Conservation (phyloP, 495 filamentous ascomycete species). For the Aspergillus sparsus region DNA sequence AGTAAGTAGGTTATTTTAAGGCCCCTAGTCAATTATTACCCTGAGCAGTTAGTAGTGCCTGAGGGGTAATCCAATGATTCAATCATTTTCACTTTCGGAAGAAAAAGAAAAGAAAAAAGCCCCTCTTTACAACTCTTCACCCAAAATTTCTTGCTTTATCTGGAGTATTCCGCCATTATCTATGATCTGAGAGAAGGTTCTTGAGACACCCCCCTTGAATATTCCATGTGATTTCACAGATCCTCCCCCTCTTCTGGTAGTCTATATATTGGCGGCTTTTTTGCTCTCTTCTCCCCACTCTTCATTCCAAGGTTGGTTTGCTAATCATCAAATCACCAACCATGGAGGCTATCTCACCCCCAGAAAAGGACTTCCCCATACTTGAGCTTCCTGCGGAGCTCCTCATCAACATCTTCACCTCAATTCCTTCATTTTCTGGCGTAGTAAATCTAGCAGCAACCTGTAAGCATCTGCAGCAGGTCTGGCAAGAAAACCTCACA, state of each 20-base stretch:
- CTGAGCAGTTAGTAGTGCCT: neutral
- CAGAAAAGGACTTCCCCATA: neutral
- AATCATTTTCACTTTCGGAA: too few relatives aligned
- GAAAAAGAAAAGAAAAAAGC: too few relatives aligned
- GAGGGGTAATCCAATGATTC: too few relatives aligned
- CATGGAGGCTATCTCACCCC: neutral
- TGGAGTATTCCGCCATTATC: too few relatives aligned
- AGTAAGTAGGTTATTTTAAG: too few relatives aligned
- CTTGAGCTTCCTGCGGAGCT: constrained; percentile 9
- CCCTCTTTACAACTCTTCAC: too few relatives aligned
- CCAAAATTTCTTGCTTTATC: too few relatives aligned
- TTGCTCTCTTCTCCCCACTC: neutral
- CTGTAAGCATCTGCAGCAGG: constrained; percentile 1
- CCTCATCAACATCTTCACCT: constrained; percentile 5
- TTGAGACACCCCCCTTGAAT: too few relatives aligned
- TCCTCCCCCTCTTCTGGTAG: too few relatives aligned
- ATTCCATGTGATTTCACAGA: too few relatives aligned
- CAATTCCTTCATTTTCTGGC: neutral
- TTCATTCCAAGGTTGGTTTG: neutral
- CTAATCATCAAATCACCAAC: neutral
- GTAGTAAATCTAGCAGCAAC: constrained; percentile 4
- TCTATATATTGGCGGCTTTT: too few relatives aligned
- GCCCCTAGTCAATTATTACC: neutral
- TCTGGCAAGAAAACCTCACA: constrained; percentile 10
- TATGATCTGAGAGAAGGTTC: too few relatives aligned